Conservation (phyloP, 352 stramenopile genomes). For the Phytophthora litchii region DNA sequence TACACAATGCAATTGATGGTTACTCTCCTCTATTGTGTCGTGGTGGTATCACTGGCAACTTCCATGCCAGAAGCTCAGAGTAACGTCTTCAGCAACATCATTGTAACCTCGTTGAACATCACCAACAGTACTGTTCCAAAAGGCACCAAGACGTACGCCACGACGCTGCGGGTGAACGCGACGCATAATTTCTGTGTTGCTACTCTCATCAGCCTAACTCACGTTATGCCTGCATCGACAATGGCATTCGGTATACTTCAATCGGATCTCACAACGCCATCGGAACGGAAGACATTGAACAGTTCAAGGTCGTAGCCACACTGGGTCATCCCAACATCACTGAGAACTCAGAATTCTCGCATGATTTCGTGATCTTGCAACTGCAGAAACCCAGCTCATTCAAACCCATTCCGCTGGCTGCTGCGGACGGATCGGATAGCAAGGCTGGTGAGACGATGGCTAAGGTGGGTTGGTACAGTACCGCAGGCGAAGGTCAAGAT, state of each 20-base stretch:
- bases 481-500: slow-evolving; percentile 9
- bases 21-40: too few relatives aligned
- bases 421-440: slow-evolving; percentile 29
- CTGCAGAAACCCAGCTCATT: slow-evolving; percentile 37
- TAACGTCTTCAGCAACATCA: slow-evolving; percentile 41
- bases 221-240: not conserved
- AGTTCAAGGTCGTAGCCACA: slow-evolving; percentile 20
- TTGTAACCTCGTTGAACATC: slow-evolving; percentile 3
- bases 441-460: slow-evolving; percentile 33
- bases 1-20: too few relatives aligned
- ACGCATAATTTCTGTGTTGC: slow-evolving; percentile 18
- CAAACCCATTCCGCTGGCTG: slow-evolving; percentile 32
- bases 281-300: slow-evolving; percentile 19
- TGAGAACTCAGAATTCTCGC: slow-evolving; percentile 12
- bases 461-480: slow-evolving; percentile 43
- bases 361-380: slow-evolving; percentile 55
- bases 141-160: slow-evolving; percentile 41
- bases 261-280: slow-evolving; percentile 25
- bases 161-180: slow-evolving; percentile 16
- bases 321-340: slow-evolving; percentile 11
- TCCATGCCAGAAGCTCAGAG: slow-evolving; percentile 2
- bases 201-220: slow-evolving; percentile 11
- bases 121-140: slow-evolving; percentile 28
- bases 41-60: slow-evolving; percentile 1
- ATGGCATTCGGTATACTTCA: slow-evolving; percentile 15